These are phyloP conservation scores for Rutidosis leptorrhynchoides DNA, from an alignment of 129 eudicot genomes.

Conservation along the genomic window DNA sequence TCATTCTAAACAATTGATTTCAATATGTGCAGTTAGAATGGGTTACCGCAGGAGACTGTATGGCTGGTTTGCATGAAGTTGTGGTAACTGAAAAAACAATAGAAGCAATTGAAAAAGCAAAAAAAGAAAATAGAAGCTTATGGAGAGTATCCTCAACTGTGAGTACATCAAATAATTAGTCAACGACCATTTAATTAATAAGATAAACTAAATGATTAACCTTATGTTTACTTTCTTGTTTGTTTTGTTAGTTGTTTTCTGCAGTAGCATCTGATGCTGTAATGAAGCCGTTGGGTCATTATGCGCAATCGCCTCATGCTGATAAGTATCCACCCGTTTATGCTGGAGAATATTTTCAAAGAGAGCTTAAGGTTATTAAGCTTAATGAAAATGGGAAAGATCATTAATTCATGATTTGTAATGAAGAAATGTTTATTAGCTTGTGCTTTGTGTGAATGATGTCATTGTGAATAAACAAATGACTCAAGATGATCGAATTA, in stretches of 20 bases:
- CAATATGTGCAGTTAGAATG: constrained; percentile 70
- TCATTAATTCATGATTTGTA: not conserved
- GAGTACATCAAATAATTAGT: constrained; percentile 22
- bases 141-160: constrained; percentile 98
- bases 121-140: constrained; percentile 66
- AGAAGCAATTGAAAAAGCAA: constrained; percentile 58
- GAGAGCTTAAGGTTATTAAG: constrained; percentile 83
- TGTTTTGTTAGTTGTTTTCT: constrained; percentile 53
- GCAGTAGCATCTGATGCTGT: constrained; percentile 81
- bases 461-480: not conserved
- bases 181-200: not conserved
- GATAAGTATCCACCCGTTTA: constrained; percentile 55
- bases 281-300: constrained; percentile 73
- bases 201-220: not conserved
- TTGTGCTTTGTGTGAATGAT: constrained; percentile 1
- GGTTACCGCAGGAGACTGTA: constrained; percentile 91
- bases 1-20: not conserved
- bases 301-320: constrained; percentile 51
- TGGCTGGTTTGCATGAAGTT: constrained; percentile 98
- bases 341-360: constrained; percentile 83
- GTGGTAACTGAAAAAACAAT: constrained; percentile 71
- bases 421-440: not conserved
- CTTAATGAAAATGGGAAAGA: constrained; percentile 58
- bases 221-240: constrained; percentile 1
- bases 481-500: not conserved